Percentiles rank a stretch among this genome's conserved stretches.
These are phyloP conservation scores for Jackrogersella minutella DNA, from an alignment of 495 filamentous ascomycete species.

Conservation along the genomic window DNA sequence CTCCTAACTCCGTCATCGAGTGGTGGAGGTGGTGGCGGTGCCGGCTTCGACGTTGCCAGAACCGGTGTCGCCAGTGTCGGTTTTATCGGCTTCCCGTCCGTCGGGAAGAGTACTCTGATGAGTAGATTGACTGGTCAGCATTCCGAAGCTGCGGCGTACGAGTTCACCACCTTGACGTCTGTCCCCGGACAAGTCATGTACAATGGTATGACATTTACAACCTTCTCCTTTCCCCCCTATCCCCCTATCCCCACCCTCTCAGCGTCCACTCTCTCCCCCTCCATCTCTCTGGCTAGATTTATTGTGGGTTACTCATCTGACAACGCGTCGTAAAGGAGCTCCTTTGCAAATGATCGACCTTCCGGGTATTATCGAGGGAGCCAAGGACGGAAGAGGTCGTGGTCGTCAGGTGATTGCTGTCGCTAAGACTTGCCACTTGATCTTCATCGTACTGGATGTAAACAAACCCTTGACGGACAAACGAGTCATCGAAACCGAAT, in stretches of 20 bases:
- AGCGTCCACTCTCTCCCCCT: no score
- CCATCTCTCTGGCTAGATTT: neutral
- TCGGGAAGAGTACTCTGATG: constrained; percentile 98
- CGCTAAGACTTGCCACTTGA: constrained; percentile 97
- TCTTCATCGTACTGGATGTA: constrained; percentile 98
- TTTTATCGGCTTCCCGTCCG: constrained; percentile 89
- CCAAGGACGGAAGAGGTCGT: constrained; percentile 97
- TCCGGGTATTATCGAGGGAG: constrained; percentile 97
- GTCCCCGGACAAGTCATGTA: constrained; percentile 96
- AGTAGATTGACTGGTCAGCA: constrained; percentile 93
- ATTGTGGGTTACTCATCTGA: constrained; percentile 15
- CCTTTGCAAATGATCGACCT: constrained; percentile 99
- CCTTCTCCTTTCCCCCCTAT: neutral
- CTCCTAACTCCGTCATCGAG: constrained; percentile 84
- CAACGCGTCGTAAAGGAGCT: constrained; percentile 60
- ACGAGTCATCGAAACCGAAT: constrained; percentile 92
- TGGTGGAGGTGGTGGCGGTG: constrained; percentile 85
- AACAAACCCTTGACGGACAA: constrained; percentile 99
- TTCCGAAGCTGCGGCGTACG: constrained; percentile 96
- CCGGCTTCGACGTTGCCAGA: constrained; percentile 96
- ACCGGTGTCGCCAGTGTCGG: constrained; percentile 96
- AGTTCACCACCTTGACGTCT: constrained; percentile 97
- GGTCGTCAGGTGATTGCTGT: constrained; percentile 99
- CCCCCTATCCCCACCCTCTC: constrained; percentile 11
- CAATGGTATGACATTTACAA: constrained; percentile 64